Conservation (phyloP, 805 yeast species). For the Wickerhamomyces pijperi region DNA sequence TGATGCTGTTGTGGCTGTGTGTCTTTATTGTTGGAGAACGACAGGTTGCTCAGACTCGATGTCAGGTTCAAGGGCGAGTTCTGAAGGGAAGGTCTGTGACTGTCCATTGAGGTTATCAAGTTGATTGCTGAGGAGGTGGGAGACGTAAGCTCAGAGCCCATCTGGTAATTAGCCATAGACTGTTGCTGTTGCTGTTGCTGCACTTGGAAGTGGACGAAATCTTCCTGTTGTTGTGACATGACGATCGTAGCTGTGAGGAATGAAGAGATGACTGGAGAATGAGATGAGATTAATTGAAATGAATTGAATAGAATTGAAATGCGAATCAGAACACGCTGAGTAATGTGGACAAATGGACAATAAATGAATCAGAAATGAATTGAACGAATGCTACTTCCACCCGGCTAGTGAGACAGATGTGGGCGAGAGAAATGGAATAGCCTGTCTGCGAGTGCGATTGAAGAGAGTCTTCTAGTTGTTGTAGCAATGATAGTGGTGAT, state of each 20-base stretch:
- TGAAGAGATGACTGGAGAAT: neutral
- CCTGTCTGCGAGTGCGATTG: too few species aligned
- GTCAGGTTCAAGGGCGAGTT: constrained; percentile 16
- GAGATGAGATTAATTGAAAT: too few species aligned
- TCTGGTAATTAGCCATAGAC: neutral
- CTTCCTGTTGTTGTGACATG: neutral
- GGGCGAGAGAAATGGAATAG: neutral
- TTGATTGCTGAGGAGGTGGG: constrained; percentile 13
- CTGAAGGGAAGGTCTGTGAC: constrained; percentile 11
- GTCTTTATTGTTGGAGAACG: constrained; percentile 5
- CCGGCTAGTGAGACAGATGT: neutral
- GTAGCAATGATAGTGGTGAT: too few species aligned
- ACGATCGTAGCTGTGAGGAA: too few species aligned
- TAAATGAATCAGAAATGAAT: neutral
- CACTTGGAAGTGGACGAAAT: neutral
- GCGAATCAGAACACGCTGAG: too few species aligned
- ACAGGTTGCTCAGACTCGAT: constrained; percentile 10
- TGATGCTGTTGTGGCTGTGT: neutral
- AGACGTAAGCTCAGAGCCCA: constrained; percentile 4
- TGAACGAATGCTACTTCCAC: neutral
- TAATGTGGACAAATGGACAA: too few species aligned
- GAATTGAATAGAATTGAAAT: too few species aligned
- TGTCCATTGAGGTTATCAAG: constrained; percentile 4
- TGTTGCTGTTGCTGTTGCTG: neutral
- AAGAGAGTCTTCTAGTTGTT: too few species aligned